Percentiles rank a stretch among this genome's conserved stretches.
phyloP scores from a whole-genome alignment of 495 filamentous ascomycete species.

The Neurospora tetraspora region DNA sequence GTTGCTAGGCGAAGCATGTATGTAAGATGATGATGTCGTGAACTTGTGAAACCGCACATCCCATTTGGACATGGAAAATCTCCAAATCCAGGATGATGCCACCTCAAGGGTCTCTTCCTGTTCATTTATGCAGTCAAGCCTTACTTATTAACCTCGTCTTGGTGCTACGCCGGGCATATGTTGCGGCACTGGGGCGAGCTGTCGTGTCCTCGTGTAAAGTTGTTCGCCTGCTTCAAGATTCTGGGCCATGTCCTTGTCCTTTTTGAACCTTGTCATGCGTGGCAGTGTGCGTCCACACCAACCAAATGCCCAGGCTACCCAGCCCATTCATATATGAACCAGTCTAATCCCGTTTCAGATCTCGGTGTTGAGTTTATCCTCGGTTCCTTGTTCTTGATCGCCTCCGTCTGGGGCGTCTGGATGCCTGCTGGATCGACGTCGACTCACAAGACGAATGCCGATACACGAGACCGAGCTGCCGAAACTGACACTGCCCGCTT shows the following conservation, averaged over 20 bases:
- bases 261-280: neutral
- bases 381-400: neutral
- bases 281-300: neutral
- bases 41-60: neutral
- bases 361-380: neutral
- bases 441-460: neutral
- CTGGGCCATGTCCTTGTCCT: neutral
- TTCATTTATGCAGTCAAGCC: neutral
- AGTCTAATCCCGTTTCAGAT: neutral
- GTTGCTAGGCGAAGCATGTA: neutral
- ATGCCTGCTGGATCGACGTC: neutral
- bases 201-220: neutral
- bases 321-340: neutral
- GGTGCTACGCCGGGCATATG: neutral
- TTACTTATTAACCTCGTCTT: neutral
- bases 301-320: neutral
- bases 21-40: neutral
- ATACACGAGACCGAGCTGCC: neutral
- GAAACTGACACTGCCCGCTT: neutral
- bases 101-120: neutral
- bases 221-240: neutral
- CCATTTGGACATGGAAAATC: neutral
- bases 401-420: neutral
- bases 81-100: neutral
- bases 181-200: neutral